Evolutionary conservation across 2,329 filamentous ascomycete species (phyloP).

Genomic region (Monascus ruber): DNA sequence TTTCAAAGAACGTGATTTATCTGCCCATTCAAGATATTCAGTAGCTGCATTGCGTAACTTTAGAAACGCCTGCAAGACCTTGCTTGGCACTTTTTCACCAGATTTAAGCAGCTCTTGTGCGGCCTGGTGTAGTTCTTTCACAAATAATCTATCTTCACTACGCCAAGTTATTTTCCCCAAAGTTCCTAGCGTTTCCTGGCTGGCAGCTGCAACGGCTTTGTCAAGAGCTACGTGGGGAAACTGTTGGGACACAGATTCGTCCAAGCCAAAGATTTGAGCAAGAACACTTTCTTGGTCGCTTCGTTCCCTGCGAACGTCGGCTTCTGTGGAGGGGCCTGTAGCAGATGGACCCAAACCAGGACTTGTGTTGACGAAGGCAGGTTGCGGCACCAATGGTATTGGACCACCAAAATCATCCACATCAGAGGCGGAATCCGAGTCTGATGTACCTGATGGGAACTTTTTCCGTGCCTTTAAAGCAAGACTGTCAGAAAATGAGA

Average conservation of each 20-base stretch:
- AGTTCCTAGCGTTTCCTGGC: constrained; percentile 3
- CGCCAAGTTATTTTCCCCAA: too few species aligned
- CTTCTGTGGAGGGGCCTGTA: constrained; percentile 7
- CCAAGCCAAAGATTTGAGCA: constrained; percentile 8
- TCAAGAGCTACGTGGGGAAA: constrained; percentile 6
- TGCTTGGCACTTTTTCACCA: too few species aligned
- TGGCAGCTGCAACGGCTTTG: constrained; percentile 3
- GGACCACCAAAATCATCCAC: constrained; percentile 30
- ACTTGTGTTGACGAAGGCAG: constrained; percentile 1
- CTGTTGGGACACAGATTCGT: constrained; percentile 2
- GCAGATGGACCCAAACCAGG: constrained; percentile 1
- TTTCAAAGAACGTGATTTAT: too few species aligned
- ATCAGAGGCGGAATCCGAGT: constrained; percentile 33
- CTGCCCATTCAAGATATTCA: too few species aligned
- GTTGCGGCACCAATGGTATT: constrained; percentile 4
- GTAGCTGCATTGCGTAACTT: too few species aligned
- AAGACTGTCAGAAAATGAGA: constrained; percentile 48
- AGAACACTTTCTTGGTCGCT: constrained; percentile 11
- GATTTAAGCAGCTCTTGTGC: too few species aligned
- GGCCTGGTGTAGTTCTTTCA: constrained; percentile 2
- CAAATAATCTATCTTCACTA: constrained; percentile 1
- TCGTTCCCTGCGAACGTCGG: constrained; percentile 8
- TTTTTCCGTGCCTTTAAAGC: constrained; percentile 39
- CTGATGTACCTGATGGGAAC: constrained; percentile 37
- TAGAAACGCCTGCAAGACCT: too few species aligned